Percentiles rank a stretch among this genome's conserved stretches.
phyloP scores from a whole-genome alignment of 768 basidiomycete genomes.

The Roridomyces roridus region DNA sequence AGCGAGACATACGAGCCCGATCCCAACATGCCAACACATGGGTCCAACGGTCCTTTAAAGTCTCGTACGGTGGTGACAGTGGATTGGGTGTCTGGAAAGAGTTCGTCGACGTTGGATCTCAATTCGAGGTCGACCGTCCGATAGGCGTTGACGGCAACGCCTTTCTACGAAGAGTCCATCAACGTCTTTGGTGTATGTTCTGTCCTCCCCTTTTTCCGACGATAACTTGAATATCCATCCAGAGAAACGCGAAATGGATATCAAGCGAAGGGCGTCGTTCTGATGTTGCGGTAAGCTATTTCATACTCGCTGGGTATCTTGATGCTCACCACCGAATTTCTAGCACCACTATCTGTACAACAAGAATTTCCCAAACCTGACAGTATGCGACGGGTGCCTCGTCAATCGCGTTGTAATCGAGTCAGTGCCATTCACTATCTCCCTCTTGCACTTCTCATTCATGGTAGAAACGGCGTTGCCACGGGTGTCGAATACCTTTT shows the following conservation, averaged over 20 bases:
- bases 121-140: slow-evolving; percentile 2
- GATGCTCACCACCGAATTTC: slow-evolving; percentile 32
- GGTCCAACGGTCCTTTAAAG: too few relatives aligned
- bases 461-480: slow-evolving; percentile 20
- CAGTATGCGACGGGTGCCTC: slow-evolving; percentile 25
- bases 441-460: too few relatives aligned
- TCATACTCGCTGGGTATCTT: too few relatives aligned
- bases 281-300: too few relatives aligned
- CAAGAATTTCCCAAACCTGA: slow-evolving; percentile 28
- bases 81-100: too few relatives aligned
- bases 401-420: slow-evolving; percentile 33
- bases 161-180: background rate
- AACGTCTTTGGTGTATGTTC: slow-evolving; percentile 5
- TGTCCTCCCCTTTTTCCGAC: slow-evolving; percentile 17
- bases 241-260: slow-evolving; percentile 5
- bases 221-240: background rate
- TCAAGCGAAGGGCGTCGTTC: background rate
- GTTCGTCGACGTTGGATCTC: background rate
- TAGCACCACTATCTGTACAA: too few relatives aligned
- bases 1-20: too few relatives aligned
- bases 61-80: too few relatives aligned
- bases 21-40: too few relatives aligned
- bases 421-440: too few relatives aligned
- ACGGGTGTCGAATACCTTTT: too few relatives aligned
- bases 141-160: background rate